A percentile compares a stretch with the other conserved stretches of the same genome.
Conservation (phyloP, 176 grass and related monocot species). For the Rhipidocladum racemiflorum region DNA sequence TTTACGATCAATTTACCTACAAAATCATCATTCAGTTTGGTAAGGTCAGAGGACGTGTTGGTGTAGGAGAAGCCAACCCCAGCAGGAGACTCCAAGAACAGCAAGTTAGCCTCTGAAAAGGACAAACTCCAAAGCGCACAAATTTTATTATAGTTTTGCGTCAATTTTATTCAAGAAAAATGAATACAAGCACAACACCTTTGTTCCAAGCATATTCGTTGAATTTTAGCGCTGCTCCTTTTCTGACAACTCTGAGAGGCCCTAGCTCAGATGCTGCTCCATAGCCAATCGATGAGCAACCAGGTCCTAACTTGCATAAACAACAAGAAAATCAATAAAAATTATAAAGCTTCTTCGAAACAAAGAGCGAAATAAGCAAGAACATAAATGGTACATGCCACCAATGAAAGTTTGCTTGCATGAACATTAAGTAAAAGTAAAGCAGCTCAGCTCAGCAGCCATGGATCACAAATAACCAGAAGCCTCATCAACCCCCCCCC, state of each 20-base stretch:
- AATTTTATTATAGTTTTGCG: neutral
- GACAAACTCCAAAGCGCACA: neutral
- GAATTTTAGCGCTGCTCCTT: constrained; percentile 59
- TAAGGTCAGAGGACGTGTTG: constrained; percentile 69
- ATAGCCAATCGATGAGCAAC: constrained; percentile 86
- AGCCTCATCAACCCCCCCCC: too few species aligned
- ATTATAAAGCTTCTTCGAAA: neutral
- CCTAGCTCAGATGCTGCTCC: constrained; percentile 69
- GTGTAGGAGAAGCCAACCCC: constrained; percentile 89
- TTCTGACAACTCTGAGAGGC: constrained; percentile 54
- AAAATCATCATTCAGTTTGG: constrained; percentile 52
- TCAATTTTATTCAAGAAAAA: neutral
- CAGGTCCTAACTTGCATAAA: constrained; percentile 45
- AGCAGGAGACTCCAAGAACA: constrained; percentile 77
- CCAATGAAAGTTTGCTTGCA: neutral
- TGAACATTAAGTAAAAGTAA: neutral
- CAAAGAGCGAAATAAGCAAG: neutral
- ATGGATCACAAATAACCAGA: neutral
- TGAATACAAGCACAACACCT: constrained; percentile 34
- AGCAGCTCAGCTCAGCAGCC: neutral
- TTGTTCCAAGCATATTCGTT: constrained; percentile 80
- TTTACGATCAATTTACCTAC: constrained; percentile 44
- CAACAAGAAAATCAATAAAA: neutral
- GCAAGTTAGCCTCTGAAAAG: constrained; percentile 70
- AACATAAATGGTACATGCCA: neutral